phyloP scores from a whole-genome alignment of 257 asterid species.

The Capsicum baccatum region DNA sequence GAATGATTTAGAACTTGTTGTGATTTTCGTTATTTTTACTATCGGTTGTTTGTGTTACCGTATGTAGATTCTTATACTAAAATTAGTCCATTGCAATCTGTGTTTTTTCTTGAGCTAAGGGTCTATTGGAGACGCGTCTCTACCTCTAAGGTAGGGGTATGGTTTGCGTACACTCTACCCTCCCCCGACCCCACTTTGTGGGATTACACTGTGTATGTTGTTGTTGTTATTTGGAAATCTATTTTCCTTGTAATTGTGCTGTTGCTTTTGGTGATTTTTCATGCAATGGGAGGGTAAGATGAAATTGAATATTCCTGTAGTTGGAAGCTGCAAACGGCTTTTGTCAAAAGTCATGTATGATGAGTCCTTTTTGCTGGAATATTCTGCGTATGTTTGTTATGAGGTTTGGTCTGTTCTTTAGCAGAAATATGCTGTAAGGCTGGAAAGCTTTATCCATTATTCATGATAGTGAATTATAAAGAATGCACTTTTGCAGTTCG shows the following conservation, averaged over 20 bases:
- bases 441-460: not conserved
- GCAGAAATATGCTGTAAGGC: not conserved
- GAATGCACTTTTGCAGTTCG: not conserved
- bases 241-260: not conserved
- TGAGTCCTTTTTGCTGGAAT: constrained; percentile 14
- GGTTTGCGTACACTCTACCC: too few species aligned
- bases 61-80: too few species aligned
- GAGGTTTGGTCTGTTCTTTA: not conserved
- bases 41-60: too few species aligned
- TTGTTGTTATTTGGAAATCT: not conserved
- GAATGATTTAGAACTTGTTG: constrained; percentile 6
- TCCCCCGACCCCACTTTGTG: too few species aligned
- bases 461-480: not conserved
- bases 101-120: too few species aligned
- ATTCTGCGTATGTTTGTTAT: constrained; percentile 21
- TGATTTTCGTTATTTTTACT: not conserved
- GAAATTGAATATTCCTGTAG: not conserved
- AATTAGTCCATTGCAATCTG: too few species aligned
- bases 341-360: not conserved
- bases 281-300: not conserved
- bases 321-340: not conserved
- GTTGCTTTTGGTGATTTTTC: not conserved
- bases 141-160: too few species aligned
- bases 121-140: too few species aligned
- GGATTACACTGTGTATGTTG: too few species aligned